A percentile compares a stretch with the other conserved stretches of the same genome.
These are phyloP conservation scores for Jaminaea rosea DNA, from an alignment of 1,284 basidiomycete species.

Conservation along the genomic window DNA sequence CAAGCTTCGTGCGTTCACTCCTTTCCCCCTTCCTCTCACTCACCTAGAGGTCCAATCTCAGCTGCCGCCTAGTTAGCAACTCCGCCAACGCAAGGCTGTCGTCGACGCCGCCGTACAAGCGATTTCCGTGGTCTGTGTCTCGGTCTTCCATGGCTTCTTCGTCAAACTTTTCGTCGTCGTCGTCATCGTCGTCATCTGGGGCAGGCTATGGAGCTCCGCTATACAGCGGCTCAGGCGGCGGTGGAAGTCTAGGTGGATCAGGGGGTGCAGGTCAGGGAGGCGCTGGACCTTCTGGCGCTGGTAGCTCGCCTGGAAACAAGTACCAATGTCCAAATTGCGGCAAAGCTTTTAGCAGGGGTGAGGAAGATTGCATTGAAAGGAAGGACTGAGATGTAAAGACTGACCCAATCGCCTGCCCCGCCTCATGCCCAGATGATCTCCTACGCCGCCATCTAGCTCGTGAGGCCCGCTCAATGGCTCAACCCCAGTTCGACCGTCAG, in stretches of 20 bases:
- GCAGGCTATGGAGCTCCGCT: too few species aligned
- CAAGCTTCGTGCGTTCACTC: too few species aligned
- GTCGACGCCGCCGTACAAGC: too few species aligned
- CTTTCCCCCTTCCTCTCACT: too few species aligned
- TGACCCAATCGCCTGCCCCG: neutral
- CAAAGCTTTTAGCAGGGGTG: conserved; percentile 9
- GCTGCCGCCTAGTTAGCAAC: too few species aligned
- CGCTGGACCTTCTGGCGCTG: neutral
- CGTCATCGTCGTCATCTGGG: too few species aligned
- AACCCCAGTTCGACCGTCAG: conserved; percentile 32
- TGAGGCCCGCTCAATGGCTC: conserved; percentile 17
- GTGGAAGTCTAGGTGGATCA: neutral
- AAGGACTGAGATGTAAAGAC: too few species aligned
- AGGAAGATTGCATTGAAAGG: neutral
- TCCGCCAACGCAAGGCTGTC: too few species aligned
- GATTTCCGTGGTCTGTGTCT: too few species aligned
- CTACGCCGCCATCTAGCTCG: conserved; percentile 7
- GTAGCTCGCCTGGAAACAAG: neutral
- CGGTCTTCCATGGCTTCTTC: too few species aligned
- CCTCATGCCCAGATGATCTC: conserved; percentile 5
- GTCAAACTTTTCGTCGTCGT: too few species aligned
- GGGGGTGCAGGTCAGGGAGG: neutral
- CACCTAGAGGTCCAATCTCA: too few species aligned
- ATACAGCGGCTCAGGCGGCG: neutral
- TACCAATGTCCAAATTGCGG: conserved; percentile 10